A percentile compares a stretch with the other conserved stretches of the same genome.
Evolutionary conservation across 352 stramenopile species (phyloP).

Genomic region (Phytophthora foliorum): DNA sequence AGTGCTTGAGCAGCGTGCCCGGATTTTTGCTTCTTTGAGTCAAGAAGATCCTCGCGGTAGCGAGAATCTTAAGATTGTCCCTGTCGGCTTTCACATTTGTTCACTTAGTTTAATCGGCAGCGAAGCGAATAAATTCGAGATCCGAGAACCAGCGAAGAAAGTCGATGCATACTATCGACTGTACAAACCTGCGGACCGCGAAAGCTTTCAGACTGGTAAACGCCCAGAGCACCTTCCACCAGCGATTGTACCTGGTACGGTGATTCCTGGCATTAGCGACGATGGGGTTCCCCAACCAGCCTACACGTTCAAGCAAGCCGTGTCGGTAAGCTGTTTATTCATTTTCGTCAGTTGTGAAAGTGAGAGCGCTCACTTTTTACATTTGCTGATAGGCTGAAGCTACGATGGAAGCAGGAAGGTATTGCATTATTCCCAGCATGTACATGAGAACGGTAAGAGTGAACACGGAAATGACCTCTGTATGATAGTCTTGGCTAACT

Average conservation of each 20-base stretch:
- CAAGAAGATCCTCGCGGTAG: slow-evolving; percentile 86
- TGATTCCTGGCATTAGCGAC: slow-evolving; percentile 70
- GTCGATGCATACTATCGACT: slow-evolving; percentile 72
- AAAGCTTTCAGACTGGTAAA: slow-evolving; percentile 69
- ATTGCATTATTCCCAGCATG: slow-evolving; percentile 90
- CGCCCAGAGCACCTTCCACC: slow-evolving; percentile 63
- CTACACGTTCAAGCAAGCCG: slow-evolving; percentile 89
- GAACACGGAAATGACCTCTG: background rate
- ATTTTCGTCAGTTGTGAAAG: background rate
- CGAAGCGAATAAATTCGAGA: slow-evolving; percentile 58
- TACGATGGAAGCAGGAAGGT: slow-evolving; percentile 75
- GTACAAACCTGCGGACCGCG: slow-evolving; percentile 71
- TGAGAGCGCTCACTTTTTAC: background rate
- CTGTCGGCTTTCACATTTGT: slow-evolving; percentile 86
- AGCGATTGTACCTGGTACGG: slow-evolving; percentile 78
- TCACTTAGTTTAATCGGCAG: slow-evolving; percentile 49
- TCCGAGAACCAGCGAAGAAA: slow-evolving; percentile 73
- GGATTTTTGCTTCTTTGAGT: slow-evolving; percentile 80
- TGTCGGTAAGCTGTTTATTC: slow-evolving; percentile 55
- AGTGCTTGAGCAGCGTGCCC: slow-evolving; percentile 62
- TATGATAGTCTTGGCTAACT: background rate
- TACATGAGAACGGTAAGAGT: slow-evolving; percentile 83
- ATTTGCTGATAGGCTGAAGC: slow-evolving; percentile 61
- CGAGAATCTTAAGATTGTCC: slow-evolving; percentile 77
- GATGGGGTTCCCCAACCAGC: slow-evolving; percentile 76